Evolutionary conservation across 352 stramenopile genomes (phyloP).

Genomic region (Thraustochytrium striatum): DNA sequence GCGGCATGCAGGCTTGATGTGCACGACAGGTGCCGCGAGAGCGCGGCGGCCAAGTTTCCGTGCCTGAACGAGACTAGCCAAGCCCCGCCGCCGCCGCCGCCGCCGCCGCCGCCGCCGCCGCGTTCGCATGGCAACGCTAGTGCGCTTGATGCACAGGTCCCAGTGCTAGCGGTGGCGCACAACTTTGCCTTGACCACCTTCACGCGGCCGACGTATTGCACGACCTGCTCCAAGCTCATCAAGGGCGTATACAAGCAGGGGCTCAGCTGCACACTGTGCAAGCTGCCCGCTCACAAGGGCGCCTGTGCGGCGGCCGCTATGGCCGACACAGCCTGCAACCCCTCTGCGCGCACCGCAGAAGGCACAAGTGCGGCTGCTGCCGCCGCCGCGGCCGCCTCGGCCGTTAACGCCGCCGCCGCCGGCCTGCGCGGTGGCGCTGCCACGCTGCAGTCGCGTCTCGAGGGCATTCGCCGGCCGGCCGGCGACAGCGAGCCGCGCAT

Average conservation of each 20-base stretch:
- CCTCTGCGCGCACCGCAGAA: too few species aligned
- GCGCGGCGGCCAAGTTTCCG: background rate
- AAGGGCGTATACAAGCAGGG: slow-evolving; percentile 29
- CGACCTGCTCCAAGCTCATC: background rate
- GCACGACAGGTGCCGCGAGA: background rate
- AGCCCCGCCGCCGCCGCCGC: background rate
- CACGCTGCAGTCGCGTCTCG: too few species aligned
- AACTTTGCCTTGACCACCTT: background rate
- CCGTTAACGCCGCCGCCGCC: too few species aligned
- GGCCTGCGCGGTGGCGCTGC: too few species aligned
- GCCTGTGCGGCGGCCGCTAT: background rate
- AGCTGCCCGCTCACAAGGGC: background rate
- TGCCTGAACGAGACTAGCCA: background rate
- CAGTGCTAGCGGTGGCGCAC: background rate
- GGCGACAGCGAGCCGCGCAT: slow-evolving; percentile 8
- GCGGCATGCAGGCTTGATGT: slow-evolving; percentile 12
- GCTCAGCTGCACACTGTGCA: background rate
- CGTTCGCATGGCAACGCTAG: too few species aligned
- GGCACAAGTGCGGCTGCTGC: too few species aligned
- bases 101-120: background rate
- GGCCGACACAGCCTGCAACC: too few species aligned
- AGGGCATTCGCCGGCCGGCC: too few species aligned
- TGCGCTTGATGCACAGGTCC: too few species aligned
- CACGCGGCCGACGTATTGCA: slow-evolving; percentile 1
- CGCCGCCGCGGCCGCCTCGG: too few species aligned